Evolutionary conservation across 768 basidiomycete species (phyloP).

Genomic region (Rhodotorula taiwanensis): DNA sequence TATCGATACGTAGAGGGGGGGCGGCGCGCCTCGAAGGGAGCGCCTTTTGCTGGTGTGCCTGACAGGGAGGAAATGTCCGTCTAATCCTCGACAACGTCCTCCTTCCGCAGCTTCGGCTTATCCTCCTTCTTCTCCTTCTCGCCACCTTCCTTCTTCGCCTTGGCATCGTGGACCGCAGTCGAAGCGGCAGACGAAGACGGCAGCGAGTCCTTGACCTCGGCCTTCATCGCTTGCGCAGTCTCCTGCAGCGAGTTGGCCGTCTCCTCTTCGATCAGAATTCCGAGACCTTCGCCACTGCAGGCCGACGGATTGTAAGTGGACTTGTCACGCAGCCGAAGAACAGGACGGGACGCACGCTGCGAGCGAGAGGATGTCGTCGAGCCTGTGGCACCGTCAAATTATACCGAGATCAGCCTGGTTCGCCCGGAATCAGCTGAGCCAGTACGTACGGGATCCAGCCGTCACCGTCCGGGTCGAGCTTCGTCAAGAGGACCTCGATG

Average conservation of each 20-base stretch:
- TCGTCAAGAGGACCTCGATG: constrained; percentile 76
- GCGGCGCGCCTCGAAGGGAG: no score
- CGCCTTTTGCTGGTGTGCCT: no score
- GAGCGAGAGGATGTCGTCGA: constrained; percentile 88
- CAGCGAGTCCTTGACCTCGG: not conserved
- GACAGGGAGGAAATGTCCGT: no score
- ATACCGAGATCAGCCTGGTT: constrained; percentile 62
- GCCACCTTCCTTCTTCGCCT: not conserved
- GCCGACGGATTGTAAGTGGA: not conserved
- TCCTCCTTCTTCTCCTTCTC: constrained; percentile 47
- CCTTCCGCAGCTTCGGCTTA: constrained; percentile 70
- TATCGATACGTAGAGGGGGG: no score
- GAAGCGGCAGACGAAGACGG: not conserved
- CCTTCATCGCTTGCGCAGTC: constrained; percentile 20
- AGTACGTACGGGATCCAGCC: constrained; percentile 67
- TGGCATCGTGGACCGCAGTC: no score
- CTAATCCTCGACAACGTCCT: constrained; percentile 71
- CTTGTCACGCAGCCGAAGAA: not conserved
- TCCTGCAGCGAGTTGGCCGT: constrained; percentile 18
- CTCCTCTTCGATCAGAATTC: constrained; percentile 33
- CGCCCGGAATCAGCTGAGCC: constrained; percentile 52
- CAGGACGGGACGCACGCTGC: constrained; percentile 46
- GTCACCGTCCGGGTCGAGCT: constrained; percentile 91
- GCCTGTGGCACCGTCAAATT: constrained; percentile 63
- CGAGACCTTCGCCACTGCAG: constrained; percentile 55